A percentile compares a stretch with the other conserved stretches of the same genome.
These are phyloP conservation scores for Chaetomium strumarium DNA, from an alignment of 2,329 filamentous ascomycete species.

Conservation along the genomic window DNA sequence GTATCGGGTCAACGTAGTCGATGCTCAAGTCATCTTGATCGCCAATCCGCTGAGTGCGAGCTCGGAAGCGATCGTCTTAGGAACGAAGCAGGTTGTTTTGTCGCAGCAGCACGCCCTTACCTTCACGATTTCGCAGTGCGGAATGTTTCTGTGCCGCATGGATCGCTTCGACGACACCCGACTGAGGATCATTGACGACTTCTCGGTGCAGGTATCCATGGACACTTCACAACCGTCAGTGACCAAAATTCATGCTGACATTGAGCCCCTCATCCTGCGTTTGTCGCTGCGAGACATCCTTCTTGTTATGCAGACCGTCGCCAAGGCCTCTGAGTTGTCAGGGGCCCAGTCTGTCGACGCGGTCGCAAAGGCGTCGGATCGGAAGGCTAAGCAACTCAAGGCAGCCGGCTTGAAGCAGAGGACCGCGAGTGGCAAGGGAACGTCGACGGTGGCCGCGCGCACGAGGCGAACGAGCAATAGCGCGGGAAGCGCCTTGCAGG, in stretches of 20 bases:
- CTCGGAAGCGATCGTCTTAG: conserved; percentile 92
- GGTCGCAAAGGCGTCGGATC: conserved; percentile 40
- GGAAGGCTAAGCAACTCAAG: conserved; percentile 51
- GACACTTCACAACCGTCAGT: conserved; percentile 59
- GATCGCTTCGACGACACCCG: conserved; percentile 90
- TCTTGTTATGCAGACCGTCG: conserved; percentile 85
- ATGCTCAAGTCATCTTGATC: conserved; percentile 93
- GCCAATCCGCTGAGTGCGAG: conserved; percentile 85
- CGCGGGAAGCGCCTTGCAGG: conserved; percentile 9
- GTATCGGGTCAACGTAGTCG: conserved; percentile 88
- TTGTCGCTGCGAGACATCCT: conserved; percentile 92
- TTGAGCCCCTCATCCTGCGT: conserved; percentile 86
- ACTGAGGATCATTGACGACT: conserved; percentile 91
- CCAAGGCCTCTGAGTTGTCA: conserved; percentile 83
- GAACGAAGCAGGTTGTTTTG: conserved; percentile 86
- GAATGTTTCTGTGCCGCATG: conserved; percentile 99
- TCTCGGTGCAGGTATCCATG: conserved; percentile 84
- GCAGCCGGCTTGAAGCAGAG: conserved; percentile 47
- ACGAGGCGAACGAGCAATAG: conserved; percentile 24
- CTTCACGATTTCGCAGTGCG: conserved; percentile 85
- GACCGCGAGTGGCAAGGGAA: conserved; percentile 50
- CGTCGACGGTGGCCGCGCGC: conserved; percentile 44
- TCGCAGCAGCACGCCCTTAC: conserved; percentile 93
- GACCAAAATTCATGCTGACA: conserved; percentile 76
- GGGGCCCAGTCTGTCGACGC: conserved; percentile 49